A percentile compares a stretch with the other conserved stretches of the same genome.
These are phyloP conservation scores for Ustilago sp. DNA, from an alignment of 1,284 basidiomycete species.

Conservation along the genomic window DNA sequence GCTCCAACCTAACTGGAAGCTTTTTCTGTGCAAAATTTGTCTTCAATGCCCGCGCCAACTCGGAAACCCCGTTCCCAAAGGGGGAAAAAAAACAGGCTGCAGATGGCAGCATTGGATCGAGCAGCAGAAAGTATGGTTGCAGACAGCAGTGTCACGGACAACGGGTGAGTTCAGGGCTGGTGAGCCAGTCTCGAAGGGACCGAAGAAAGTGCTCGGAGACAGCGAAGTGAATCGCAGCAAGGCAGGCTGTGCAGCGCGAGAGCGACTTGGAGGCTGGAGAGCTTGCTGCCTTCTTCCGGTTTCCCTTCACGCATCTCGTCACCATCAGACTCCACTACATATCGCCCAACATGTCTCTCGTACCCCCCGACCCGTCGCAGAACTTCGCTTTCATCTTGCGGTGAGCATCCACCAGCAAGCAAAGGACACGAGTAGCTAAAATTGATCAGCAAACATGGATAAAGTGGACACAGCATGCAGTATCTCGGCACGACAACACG, in stretches of 20 bases:
- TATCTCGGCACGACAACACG: conserved; percentile 7
- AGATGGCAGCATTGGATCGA: background rate
- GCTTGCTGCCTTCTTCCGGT: conserved; percentile 10
- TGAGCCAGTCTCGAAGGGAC: background rate
- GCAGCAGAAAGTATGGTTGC: background rate
- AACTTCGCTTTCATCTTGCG: conserved; percentile 70
- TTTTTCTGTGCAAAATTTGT: background rate
- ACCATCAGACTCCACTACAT: conserved; percentile 47
- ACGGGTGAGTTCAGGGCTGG: background rate
- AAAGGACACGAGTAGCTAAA: conserved; percentile 7
- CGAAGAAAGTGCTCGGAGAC: background rate
- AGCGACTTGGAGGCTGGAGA: conserved; percentile 6
- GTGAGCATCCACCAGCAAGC: conserved; percentile 48
- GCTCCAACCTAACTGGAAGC: background rate
- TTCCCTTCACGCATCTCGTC: conserved; percentile 48
- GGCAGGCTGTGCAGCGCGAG: conserved; percentile 3
- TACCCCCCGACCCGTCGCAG: conserved; percentile 69
- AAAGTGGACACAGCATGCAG: conserved; percentile 11
- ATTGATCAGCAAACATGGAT: conserved; percentile 21
- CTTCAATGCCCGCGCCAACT: background rate
- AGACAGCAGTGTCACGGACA: conserved; percentile 5
- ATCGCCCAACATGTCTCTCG: conserved; percentile 65
- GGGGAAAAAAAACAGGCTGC: background rate
- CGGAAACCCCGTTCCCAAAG: background rate
- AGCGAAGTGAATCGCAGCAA: background rate